Evolutionary conservation across 1,139 yeast genomes (phyloP), one percentile per base, ranked within the genome.

Genomic region (Taphrina flavorubra): DNA sequence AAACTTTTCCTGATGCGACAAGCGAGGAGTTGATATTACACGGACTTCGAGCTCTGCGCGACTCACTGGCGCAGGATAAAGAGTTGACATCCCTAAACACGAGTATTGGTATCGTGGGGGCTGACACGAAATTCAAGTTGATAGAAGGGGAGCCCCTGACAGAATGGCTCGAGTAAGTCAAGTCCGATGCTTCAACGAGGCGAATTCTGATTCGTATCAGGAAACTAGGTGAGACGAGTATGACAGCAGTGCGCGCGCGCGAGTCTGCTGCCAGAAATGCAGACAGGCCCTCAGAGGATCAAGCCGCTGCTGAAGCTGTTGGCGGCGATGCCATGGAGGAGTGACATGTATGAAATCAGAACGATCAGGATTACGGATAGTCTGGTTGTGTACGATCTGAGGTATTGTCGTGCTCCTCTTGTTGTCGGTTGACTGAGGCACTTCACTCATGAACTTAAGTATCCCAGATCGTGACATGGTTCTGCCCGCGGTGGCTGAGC

Each of bases 21-120:
- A 82, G 87, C 67, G 96, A 91, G 74, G 87, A 89, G 74, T 85
- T 94, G 76, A 87, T 94, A 72, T 86, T 88, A 64, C 94, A 88
- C 76, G 99, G 97, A 3, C 87, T 95, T 75, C 88, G 88, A 74
- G 97, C 99, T 0, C 84, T 94, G 76, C 87, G 97, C 79, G 99
- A 94, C 76, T 92, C 99, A 0, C 83, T 94, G 74, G 87, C 95
- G 16, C 97, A 92, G 79, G 99, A 94, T 78, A 94, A 91, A 76
- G 97, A 94, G 77, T 84, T 94, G 77, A 91, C 88, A 51, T 81
- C 84, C 69, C 86, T 87, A 73, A 95, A 94, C 80, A 90, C 98
- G 25, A 88, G 96, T 10, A 90, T 94, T 73, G 94, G 97, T 68
- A 85, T 92, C 68, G 98, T 92, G 20, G 97, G 98, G 49, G 84